Conservation (phyloP, 2,329 filamentous ascomycete species). For the Hymenoscyphus repandus region DNA sequence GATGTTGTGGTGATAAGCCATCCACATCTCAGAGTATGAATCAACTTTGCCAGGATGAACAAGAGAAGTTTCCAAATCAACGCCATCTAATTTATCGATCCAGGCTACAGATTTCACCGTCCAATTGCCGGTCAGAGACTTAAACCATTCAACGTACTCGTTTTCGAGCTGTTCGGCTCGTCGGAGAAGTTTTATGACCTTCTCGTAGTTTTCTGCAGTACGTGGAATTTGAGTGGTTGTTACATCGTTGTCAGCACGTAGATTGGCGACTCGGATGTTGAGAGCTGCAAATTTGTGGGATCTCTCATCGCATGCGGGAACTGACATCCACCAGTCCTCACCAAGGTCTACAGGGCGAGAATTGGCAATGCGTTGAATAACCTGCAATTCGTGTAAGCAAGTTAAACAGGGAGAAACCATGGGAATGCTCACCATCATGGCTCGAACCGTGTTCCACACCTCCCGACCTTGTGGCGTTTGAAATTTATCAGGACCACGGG, state of each 20-base stretch:
- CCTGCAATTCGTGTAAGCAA: conserved; percentile 51
- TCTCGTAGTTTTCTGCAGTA: conserved; percentile 43
- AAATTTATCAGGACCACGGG: conserved; percentile 47
- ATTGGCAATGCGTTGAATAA: conserved; percentile 50
- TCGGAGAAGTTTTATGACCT: conserved; percentile 46
- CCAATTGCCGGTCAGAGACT: conserved; percentile 44
- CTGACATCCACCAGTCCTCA: conserved; percentile 50
- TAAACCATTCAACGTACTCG: conserved; percentile 46
- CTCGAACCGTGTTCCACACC: conserved; percentile 54
- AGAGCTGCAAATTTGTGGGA: conserved; percentile 41
- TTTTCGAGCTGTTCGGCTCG: conserved; percentile 47
- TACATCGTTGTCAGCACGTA: conserved; percentile 50
- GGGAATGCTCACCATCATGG: conserved; percentile 44
- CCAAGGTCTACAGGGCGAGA: conserved; percentile 47
- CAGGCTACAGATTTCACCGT: conserved; percentile 46
- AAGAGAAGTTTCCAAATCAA: conserved; percentile 46
- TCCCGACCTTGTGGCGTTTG: conserved; percentile 46
- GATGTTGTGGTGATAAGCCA: conserved; percentile 52
- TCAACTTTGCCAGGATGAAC: conserved; percentile 56
- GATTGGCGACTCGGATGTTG: conserved; percentile 47
- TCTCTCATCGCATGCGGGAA: conserved; percentile 45
- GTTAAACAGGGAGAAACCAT: not conserved
- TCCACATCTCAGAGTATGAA: conserved; percentile 53
- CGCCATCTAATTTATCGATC: conserved; percentile 44
- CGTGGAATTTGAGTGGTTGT: conserved; percentile 33